Percentiles rank a stretch among this genome's conserved stretches.
phyloP scores from a whole-genome alignment of 352 stramenopile species.

The Globisporangium sylvaticum region DNA sequence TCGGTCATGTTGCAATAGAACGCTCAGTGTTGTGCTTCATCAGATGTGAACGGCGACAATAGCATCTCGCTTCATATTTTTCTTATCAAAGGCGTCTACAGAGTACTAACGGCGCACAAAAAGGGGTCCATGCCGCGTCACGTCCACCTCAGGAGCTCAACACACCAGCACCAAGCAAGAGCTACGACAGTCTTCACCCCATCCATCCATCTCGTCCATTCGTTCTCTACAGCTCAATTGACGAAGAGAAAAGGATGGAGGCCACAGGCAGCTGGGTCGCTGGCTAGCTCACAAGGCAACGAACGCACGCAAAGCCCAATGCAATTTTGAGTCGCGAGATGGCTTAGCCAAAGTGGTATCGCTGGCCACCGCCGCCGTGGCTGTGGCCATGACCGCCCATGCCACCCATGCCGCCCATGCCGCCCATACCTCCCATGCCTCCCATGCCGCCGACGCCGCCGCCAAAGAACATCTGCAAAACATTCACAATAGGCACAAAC shows the following conservation, averaged over 20 bases:
- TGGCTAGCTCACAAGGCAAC: neutral
- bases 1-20: no score
- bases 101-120: slow-evolving; percentile 14
- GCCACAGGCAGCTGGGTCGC: neutral
- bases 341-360: slow-evolving; percentile 79
- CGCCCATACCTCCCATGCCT: slow-evolving; percentile 27
- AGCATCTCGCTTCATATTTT: slow-evolving; percentile 10
- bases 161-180: neutral
- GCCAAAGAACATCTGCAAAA: slow-evolving; percentile 88
- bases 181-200: neutral
- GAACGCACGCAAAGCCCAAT: slow-evolving; percentile 4
- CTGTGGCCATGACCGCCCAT: slow-evolving; percentile 38
- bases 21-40: neutral
- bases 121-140: neutral
- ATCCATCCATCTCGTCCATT: neutral
- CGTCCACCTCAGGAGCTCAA: neutral
- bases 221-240: neutral
- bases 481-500: no score
- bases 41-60: slow-evolving; percentile 1
- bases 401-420: slow-evolving; percentile 35
- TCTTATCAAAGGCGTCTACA: slow-evolving; percentile 14
- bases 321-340: slow-evolving; percentile 1
- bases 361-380: slow-evolving; percentile 41
- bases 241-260: neutral
- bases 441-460: slow-evolving; percentile 40